Percentiles rank a stretch among this genome's conserved stretches.
These are phyloP conservation scores for Pseudonitzschia multistriata DNA, from an alignment of 108 stramenopile species.

Conservation along the genomic window DNA sequence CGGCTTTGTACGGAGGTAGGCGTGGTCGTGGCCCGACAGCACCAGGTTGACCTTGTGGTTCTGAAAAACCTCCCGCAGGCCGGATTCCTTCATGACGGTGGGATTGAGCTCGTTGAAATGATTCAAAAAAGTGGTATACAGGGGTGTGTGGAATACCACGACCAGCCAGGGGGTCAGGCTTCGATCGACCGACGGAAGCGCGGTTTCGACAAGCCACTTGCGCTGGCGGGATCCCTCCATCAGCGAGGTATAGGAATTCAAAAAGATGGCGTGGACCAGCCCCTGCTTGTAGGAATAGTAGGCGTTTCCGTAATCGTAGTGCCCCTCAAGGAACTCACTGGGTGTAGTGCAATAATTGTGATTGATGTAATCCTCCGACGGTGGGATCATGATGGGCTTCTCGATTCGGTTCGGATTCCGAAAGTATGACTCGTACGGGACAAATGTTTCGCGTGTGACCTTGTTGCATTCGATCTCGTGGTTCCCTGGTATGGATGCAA, in stretches of 20 bases:
- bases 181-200: conserved; percentile 54
- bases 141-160: conserved; percentile 75
- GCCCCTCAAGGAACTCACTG: conserved; percentile 36
- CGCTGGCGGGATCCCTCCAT: conserved; percentile 53
- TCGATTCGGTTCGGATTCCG: conserved; percentile 65
- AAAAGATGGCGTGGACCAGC: conserved; percentile 66
- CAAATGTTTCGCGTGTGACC: conserved; percentile 46
- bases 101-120: conserved; percentile 63
- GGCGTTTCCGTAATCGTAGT: conserved; percentile 84
- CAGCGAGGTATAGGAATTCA: conserved; percentile 72
- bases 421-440: conserved; percentile 75
- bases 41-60: conserved; percentile 82
- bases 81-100: conserved; percentile 38
- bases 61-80: conserved; percentile 76
- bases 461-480: conserved; percentile 82
- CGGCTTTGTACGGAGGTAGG: conserved; percentile 76
- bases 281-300: conserved; percentile 76
- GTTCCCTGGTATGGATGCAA: conserved; percentile 74
- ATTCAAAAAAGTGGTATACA: conserved; percentile 77
- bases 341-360: conserved; percentile 21
- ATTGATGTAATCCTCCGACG: conserved; percentile 33
- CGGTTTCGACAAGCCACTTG: conserved; percentile 50
- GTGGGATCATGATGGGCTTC: conserved; percentile 24
- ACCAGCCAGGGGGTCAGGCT: conserved; percentile 78
- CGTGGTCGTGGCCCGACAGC: conserved; percentile 91